Evolutionary conservation across 1,139 yeast species (phyloP), one percentile per base, ranked within the genome.

Genomic region (Sugiyamaella sp.): DNA sequence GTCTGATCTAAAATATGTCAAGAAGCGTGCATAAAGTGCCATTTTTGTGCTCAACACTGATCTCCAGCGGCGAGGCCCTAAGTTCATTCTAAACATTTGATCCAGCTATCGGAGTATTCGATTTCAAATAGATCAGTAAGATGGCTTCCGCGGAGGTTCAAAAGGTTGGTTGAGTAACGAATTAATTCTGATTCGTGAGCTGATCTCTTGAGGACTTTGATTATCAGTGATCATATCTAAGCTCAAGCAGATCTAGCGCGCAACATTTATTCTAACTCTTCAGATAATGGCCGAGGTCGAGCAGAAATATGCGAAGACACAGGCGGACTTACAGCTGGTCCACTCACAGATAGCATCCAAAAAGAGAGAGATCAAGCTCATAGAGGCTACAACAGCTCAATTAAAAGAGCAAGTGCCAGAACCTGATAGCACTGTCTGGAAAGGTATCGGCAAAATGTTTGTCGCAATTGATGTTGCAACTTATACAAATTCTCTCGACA

Each of bases 381-480:
- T 85, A 32, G 78, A 79, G 20, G 74, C 81, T 44, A 84, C 95
- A 8, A 73, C 77, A 32, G 64, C 75, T 42, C 85, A 85, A 60
- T 73, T 89, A 55, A 74, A 74, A 42, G 76, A 81, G 51, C 67
- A 70, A 21, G 79, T 58, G 16, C 64, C 66, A 3, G 68, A 70
- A 19, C 66, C 66, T 10, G 65, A 63, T 3, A 69, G 81, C 19
- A 67, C 69, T 1, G 91, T 90, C 3, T 90, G 96, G 95, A 83
- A 88, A 66, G 89, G 96, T 1, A 80, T 89, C 27, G 97, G 97
- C 20, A 86, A 86, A 71, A 81, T 89, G 58, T 72, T 72, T 54
- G 49, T 70, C 53, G 54, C 62, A 19, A 71, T 71, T 29, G 73
- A 78, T 21, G 75, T 75, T 2, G 63, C 69, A 9, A 70, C 74